These are phyloP conservation scores for Sclerotinia borealis DNA, from an alignment of 2,329 filamentous ascomycete genomes.

Conservation along the genomic window DNA sequence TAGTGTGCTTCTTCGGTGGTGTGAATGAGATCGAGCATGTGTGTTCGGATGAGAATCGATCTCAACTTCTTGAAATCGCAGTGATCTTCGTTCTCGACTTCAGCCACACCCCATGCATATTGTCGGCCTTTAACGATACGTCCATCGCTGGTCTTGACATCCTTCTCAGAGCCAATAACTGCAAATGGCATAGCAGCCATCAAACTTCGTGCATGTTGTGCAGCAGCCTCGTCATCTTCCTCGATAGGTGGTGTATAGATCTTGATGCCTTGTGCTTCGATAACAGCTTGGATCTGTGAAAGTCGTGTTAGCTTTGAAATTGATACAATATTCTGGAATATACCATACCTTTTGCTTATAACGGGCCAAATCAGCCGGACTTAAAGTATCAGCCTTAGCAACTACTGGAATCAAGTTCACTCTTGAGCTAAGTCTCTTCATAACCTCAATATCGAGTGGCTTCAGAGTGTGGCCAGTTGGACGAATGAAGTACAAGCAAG, in stretches of 20 bases:
- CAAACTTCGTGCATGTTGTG: constrained; percentile 86
- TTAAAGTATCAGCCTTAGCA: constrained; percentile 97
- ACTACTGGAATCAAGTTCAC: constrained; percentile 98
- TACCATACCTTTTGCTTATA: constrained; percentile 87
- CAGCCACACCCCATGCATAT: constrained; percentile 98
- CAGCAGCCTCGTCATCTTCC: constrained; percentile 95
- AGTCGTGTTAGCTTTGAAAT: constrained; percentile 27
- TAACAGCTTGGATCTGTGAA: constrained; percentile 78
- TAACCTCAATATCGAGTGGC: constrained; percentile 98
- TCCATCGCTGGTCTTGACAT: constrained; percentile 92
- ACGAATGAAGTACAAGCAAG: constrained; percentile 98
- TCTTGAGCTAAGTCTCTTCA: constrained; percentile 97
- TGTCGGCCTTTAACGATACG: constrained; percentile 98
- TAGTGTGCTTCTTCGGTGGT: constrained; percentile 99
- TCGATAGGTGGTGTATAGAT: constrained; percentile 98
- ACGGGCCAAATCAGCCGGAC: constrained; percentile 79
- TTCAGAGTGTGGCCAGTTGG: constrained; percentile 98
- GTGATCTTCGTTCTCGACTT: constrained; percentile 99
- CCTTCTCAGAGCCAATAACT: constrained; percentile 98
- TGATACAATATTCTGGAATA: neutral
- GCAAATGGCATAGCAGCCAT: constrained; percentile 98
- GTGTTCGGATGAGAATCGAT: constrained; percentile 95
- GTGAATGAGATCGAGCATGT: constrained; percentile 99
- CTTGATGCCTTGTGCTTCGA: constrained; percentile 98
- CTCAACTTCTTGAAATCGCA: constrained; percentile 99